Evolutionary conservation across 2,329 filamentous ascomycete genomes (phyloP).

Genomic region (Clathrospora elynae): DNA sequence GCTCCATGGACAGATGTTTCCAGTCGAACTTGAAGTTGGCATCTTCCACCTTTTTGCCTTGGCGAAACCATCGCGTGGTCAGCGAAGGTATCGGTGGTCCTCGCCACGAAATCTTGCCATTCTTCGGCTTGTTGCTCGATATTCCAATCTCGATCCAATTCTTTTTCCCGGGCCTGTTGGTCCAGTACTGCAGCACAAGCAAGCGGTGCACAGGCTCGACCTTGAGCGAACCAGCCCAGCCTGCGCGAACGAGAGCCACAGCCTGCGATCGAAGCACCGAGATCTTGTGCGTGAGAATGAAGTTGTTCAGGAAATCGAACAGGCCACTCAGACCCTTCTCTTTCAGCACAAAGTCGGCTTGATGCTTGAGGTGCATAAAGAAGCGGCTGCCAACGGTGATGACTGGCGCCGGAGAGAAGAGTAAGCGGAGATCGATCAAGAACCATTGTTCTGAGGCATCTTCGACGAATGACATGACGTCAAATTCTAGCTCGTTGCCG

Average conservation of each 20-base stretch:
- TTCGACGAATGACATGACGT: constrained; percentile 88
- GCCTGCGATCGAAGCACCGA: constrained; percentile 81
- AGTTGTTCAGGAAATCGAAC: constrained; percentile 85
- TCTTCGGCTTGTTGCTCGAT: constrained; percentile 62
- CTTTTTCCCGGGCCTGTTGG: constrained; percentile 70
- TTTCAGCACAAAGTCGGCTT: constrained; percentile 72
- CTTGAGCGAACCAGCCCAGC: constrained; percentile 78
- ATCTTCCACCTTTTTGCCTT: constrained; percentile 74
- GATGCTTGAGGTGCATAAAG: constrained; percentile 68
- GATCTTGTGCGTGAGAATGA: constrained; percentile 89
- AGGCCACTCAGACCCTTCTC: constrained; percentile 76
- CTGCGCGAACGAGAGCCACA: constrained; percentile 66
- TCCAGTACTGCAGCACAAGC: constrained; percentile 91
- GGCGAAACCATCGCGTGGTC: constrained; percentile 79
- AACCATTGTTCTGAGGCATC: constrained; percentile 83
- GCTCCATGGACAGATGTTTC: constrained; percentile 72
- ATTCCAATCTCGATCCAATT: constrained; percentile 92
- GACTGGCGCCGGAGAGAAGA: constrained; percentile 71
- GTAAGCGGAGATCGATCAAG: constrained; percentile 89
- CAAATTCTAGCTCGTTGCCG: constrained; percentile 84
- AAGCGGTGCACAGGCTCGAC: constrained; percentile 81
- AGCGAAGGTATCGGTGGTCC: constrained; percentile 50
- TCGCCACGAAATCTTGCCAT: constrained; percentile 44
- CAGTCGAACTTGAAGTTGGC: constrained; percentile 70
- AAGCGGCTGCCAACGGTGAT: constrained; percentile 64